Evolutionary conservation across 768 basidiomycete species (phyloP), one percentile per base, ranked within the genome.

Genomic region (Pisolithus tinctorius): DNA sequence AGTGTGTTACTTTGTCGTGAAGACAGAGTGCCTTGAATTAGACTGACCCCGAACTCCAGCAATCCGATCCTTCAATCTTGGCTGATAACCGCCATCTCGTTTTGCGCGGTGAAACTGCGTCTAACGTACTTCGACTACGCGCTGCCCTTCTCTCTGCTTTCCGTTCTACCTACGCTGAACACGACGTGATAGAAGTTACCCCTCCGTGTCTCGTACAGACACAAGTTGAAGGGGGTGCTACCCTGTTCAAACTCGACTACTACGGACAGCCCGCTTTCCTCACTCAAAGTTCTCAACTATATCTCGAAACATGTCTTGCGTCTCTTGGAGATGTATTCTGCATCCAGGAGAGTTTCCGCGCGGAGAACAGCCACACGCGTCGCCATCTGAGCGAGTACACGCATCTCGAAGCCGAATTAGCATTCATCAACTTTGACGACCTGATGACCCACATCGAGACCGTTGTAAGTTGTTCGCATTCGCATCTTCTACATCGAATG

Each of bases 121-220:
- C 94, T 16, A 80, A 80, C 50, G 83, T 96, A 46, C 88, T 99
- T 55, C 88, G 89, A 51, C 82, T 98, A 48, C 92, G 95, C 23
- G 76, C 95, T 0, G 75, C 81, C 31, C 77, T 97, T 44, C 78
- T 98, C 45, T 74, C 76, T 43, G 84, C 93, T 2, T 98, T 98
- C 83, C 83, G 96, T 20, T 71, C 81, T 42, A 71, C 84, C 0
- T 77, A 82, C 40, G 72, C 72, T 11, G 60, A 65, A 23, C 75
- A 88, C 63, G 80, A 81, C 61, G 71, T 93, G 40, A 69, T 88
- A 53, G 96, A 99, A 63, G 95, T 99, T 45, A 98, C 93, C 0
- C 92, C 96, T 1, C 96, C 96, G 0, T 96, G 93, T 69, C 80
- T 98, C 59, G 96, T 98, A 41, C 94, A 98, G 67, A 98, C 95